These are phyloP conservation scores for Schwanniomyces polymorphus DNA, from an alignment of 805 yeast species.

Conservation along the genomic window DNA sequence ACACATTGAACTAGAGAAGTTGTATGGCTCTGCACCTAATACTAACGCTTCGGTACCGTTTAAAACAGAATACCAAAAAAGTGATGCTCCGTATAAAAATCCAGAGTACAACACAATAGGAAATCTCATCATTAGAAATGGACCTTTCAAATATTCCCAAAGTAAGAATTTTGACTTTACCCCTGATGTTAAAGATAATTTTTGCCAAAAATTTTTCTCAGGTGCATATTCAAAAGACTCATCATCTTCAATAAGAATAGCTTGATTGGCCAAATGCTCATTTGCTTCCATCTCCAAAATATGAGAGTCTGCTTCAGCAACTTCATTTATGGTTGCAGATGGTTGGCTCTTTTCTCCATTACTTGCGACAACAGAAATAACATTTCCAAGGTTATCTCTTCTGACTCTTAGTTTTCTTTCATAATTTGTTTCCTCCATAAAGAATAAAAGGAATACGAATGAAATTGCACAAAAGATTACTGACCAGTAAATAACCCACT, in stretches of 20 bases:
- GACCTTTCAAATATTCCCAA: slow-evolving; percentile 41
- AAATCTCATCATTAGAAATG: slow-evolving; percentile 4
- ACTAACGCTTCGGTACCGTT: slow-evolving; percentile 49
- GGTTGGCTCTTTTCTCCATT: not conserved
- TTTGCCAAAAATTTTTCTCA: slow-evolving; percentile 10
- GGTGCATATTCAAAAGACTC: not conserved
- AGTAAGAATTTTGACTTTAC: slow-evolving; percentile 41
- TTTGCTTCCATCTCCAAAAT: not conserved
- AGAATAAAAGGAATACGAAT: slow-evolving; percentile 21
- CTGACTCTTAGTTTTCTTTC: slow-evolving; percentile 1
- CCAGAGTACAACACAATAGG: slow-evolving; percentile 63
- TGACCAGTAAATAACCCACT: slow-evolving; percentile 30
- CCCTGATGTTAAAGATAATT: slow-evolving; percentile 3
- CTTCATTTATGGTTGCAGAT: not conserved
- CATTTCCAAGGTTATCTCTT: slow-evolving; percentile 1
- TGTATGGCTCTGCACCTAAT: slow-evolving; percentile 49
- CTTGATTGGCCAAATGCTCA: not conserved
- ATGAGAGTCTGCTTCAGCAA: not conserved
- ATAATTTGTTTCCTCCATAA: slow-evolving; percentile 28
- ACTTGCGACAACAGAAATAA: not conserved
- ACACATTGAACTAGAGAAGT: slow-evolving; percentile 48
- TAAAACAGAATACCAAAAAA: slow-evolving; percentile 47
- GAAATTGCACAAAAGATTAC: slow-evolving; percentile 26
- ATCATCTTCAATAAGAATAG: not conserved
- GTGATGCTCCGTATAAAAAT: slow-evolving; percentile 49